Evolutionary conservation across 108 stramenopile species (phyloP).

Genomic region (Cyclotella sp.): DNA sequence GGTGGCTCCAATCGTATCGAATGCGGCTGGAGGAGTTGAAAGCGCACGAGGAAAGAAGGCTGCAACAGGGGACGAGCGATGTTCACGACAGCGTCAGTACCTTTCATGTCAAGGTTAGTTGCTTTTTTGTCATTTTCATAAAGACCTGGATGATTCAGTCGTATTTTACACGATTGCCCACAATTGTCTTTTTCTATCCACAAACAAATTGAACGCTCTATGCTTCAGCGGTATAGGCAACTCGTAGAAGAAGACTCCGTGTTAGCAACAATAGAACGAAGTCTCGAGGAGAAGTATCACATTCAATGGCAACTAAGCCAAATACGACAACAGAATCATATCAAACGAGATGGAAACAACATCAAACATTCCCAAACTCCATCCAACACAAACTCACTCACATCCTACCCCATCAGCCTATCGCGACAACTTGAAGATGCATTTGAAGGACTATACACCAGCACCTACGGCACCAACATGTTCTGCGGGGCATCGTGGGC

Average conservation of each 20-base stretch:
- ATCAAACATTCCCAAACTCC: background rate
- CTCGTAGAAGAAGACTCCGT: slow-evolving; percentile 6
- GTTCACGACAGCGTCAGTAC: background rate
- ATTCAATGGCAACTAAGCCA: slow-evolving; percentile 41
- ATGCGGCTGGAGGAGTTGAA: slow-evolving; percentile 8
- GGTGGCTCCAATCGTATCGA: slow-evolving; percentile 10
- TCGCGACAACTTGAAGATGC: slow-evolving; percentile 42
- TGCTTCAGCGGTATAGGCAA: slow-evolving; percentile 11
- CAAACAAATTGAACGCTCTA: background rate
- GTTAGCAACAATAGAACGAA: slow-evolving; percentile 37
- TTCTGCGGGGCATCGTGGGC: slow-evolving; percentile 51
- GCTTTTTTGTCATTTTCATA: background rate
- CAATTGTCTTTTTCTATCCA: background rate
- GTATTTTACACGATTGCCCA: background rate
- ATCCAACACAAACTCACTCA: background rate
- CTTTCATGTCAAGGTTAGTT: slow-evolving; percentile 16
- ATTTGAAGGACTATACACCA: slow-evolving; percentile 32
- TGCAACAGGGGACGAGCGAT: background rate
- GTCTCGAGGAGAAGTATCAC: slow-evolving; percentile 33
- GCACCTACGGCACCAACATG: slow-evolving; percentile 50
- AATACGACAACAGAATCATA: slow-evolving; percentile 1
- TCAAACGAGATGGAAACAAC: background rate
- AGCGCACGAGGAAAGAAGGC: slow-evolving; percentile 3
- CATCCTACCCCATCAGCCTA: background rate
- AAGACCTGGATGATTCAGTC: background rate